Percentiles rank a stretch among this genome's conserved stretches.
These are phyloP conservation scores for Pythium dissotocum DNA, from an alignment of 352 stramenopile species.

Conservation along the genomic window DNA sequence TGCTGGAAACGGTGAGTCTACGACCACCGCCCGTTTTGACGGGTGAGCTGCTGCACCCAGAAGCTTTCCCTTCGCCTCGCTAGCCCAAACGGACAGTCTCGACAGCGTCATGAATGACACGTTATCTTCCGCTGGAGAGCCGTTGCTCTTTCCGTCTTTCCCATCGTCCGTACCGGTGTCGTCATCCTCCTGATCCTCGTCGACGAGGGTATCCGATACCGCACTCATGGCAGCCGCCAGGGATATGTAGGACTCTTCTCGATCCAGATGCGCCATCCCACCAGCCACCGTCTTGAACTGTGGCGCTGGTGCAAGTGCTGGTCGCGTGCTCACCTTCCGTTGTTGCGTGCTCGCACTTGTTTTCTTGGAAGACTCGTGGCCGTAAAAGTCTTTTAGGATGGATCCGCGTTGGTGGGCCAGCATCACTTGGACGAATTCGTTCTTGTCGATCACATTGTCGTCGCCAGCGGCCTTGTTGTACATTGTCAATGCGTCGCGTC, in stretches of 20 bases:
- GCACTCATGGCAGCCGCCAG: slow-evolving; percentile 49
- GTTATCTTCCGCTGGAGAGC: slow-evolving; percentile 43
- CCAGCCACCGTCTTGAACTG: slow-evolving; percentile 32
- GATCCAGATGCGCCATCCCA: slow-evolving; percentile 38
- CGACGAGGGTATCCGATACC: slow-evolving; percentile 17
- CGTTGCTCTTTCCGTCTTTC: slow-evolving; percentile 12
- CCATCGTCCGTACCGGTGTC: slow-evolving; percentile 18
- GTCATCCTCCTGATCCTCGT: slow-evolving; percentile 38
- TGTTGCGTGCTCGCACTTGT: slow-evolving; percentile 49
- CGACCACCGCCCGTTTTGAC: background rate
- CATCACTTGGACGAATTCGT: slow-evolving; percentile 80
- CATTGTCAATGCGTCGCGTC: slow-evolving; percentile 53
- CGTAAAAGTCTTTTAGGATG: slow-evolving; percentile 69
- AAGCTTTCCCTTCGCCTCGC: slow-evolving; percentile 57
- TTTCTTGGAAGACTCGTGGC: slow-evolving; percentile 52
- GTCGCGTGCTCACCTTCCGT: background rate
- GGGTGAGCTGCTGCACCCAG: background rate
- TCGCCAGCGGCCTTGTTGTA: slow-evolving; percentile 69
- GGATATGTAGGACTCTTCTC: slow-evolving; percentile 61
- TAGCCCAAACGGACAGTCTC: slow-evolving; percentile 56
- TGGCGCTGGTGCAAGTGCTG: slow-evolving; percentile 36
- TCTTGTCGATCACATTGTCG: slow-evolving; percentile 79
- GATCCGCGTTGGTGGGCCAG: slow-evolving; percentile 64
- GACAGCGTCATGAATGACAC: slow-evolving; percentile 66
- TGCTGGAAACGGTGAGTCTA: background rate